Base-by-base conservation (phyloP, 805 yeast species). In the Saccharomycopsis capsularis region DNA sequence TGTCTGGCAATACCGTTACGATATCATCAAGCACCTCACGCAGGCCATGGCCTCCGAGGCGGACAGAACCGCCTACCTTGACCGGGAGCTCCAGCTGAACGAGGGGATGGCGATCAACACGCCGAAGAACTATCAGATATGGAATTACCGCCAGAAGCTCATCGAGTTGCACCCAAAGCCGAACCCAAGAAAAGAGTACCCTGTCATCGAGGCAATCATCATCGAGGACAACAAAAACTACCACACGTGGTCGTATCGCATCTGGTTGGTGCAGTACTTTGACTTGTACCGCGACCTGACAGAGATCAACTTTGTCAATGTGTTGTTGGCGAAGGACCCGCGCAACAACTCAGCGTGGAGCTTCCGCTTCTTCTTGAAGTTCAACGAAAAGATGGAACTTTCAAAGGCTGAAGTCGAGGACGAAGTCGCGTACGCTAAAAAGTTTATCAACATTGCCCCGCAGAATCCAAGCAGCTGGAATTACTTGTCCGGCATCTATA, bases 301-400 rank as follows among this genome's bases (percentile, higher is more conserved):
- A 34, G 95, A 88, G 60, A 54, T 80, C 15, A 60, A 59, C 4
- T 83, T 76, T 59, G 73, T 78, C 0, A 69, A 73, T 3, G 49
- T 54, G 21, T 65, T 76, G 57, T 63, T 91, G 2, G 63, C 63
- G 2, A 59, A 67, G 6, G 99, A 93, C 63, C 76, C 86, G 6
- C 70, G 88, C 57, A 93, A 93, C 66, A 93, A 93, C 63, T 84
- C 95, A 44, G 96, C 95, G 1, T 93, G 99, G 99, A 76, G 81
- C 51, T 95, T 86, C 64, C 73, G 97, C 47, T 85, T 70, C 67
- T 86, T 82, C 57, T 71, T 40, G 64, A 64, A 48, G 62, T 63
- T 19, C 21, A 16, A 22, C 25, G 47, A 46, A 3, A 36, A 66
- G 9, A 42, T 55, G 34, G 44, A 47, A 4, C 24, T 46, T 32